Conservation (phyloP, 257 asterid species). For the Solanum raphanifolium region DNA sequence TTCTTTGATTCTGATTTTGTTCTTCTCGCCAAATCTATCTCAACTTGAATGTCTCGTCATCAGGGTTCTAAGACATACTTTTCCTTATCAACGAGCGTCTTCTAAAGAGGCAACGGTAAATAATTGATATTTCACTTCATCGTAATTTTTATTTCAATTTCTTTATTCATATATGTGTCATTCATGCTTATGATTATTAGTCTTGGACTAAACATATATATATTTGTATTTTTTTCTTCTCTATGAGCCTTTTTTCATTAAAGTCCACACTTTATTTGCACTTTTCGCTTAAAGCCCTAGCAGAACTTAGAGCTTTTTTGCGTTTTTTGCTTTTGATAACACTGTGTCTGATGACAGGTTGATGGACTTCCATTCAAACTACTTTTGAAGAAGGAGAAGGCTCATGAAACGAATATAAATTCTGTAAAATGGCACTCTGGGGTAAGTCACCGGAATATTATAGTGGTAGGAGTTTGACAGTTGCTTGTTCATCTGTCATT, state of each 20-base stretch:
- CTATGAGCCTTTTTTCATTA: neutral
- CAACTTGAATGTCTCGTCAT: neutral
- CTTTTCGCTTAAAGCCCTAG: neutral
- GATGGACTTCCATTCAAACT: conserved; percentile 57
- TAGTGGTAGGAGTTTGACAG: neutral
- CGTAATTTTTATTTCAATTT: no score
- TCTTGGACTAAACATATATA: neutral
- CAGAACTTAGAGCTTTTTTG: neutral
- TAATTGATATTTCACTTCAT: neutral
- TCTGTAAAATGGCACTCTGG: conserved; percentile 65
- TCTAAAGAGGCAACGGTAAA: no score
- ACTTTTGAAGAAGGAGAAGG: conserved; percentile 70
- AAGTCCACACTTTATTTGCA: neutral
- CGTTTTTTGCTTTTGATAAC: neutral
- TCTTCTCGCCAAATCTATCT: neutral
- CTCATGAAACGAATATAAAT: conserved; percentile 87
- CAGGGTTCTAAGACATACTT: neutral
- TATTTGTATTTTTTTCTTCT: neutral
- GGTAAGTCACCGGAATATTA: conserved; percentile 27
- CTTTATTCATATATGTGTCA: neutral
- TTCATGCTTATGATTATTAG: neutral
- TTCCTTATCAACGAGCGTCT: neutral
- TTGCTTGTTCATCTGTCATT: neutral
- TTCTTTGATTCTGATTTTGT: neutral
- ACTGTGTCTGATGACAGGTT: conserved; percentile 2